Evolutionary conservation across 2,329 filamentous ascomycete species (phyloP), one percentile per base, ranked within the genome.

Genomic region (Triangularia setosa): DNA sequence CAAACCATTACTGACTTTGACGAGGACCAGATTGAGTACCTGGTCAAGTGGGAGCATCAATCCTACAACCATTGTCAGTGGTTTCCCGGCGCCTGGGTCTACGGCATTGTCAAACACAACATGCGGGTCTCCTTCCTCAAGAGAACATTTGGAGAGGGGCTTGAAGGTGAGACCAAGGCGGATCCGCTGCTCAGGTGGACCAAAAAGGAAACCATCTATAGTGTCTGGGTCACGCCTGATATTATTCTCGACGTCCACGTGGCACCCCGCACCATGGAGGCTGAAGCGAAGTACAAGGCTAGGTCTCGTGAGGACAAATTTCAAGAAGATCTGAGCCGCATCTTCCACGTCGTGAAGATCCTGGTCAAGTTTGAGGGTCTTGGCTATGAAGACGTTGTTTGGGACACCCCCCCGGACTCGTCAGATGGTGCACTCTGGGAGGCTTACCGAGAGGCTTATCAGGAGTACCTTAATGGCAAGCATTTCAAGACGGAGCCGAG

Each of bases 351-450:
- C 23, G 83, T 87, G 58, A 84, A 87, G 70, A 89, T 92, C 0
- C 84, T 89, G 58, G 90, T 96, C 78, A 99, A 99, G 75, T 98
- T 93, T 76, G 92, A 96, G 75, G 95, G 95, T 12, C 84, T 99
- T 7, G 84, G 88, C 4, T 98, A 99, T 72, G 92, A 97, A 67
- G 93, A 97, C 65, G 86, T 87, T 0, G 93, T 96, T 0, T 97
- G 94, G 94, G 93, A 97, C 70, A 82, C 84, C 1, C 92, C 93
- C 0, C 94, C 94, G 0, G 77, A 81, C 2, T 81, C 85, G 28
- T 85, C 91, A 64, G 85, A 84, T 12, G 77, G 75, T 11, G 85
- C 88, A 25, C 82, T 90, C 44, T 97, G 93, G 86, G 81, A 83
- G 3, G 90, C 95, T 63, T 99, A 96, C 73, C 83, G 88, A 62